Base-by-base conservation (phyloP, 257 asterid species). In the Nicotiana noctiflora region DNA sequence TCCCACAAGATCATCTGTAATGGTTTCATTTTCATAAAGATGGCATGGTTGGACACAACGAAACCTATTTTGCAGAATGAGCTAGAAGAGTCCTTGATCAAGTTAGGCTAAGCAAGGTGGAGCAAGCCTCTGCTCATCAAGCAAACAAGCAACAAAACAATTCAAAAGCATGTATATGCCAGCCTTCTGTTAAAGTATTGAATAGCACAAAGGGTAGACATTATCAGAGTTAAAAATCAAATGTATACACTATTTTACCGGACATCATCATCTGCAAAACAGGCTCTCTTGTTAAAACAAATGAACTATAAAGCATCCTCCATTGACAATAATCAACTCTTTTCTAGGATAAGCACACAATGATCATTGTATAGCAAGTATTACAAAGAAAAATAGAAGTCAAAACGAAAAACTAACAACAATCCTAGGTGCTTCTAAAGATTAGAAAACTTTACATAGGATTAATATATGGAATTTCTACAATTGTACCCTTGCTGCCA, bases 41-140 rank as follows among this genome's bases (percentile, higher is more conserved):
- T 29, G 85, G 86, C 10, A 83, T 79, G 79, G 83, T 87, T 68
- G 87, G 89, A 72, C 87, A 82, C 59, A 85, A 88, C 31, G 62
- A 55, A 75, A 85, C 89, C 76, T 78, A 83, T 31, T 88, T 85
- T 31, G 81, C 85, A 19, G 85, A 88, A 19, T 85, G 87, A 85
- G 62, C 87, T 5, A 81, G 61, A 57, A 82, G 80, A 21, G 89
- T 87, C 23, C 76, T 87, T 3, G 61, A 67, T 53, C 78, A 87
- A 66, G 84, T 82, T 27, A 74, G 76, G 44, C 83, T 57, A 27
- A 60, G 68, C 8, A 88, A 84, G 82, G 49, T 76, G 46, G 80
- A 59, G 61, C 60, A 78, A 62, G 77, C 83, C n/a, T 23, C 84
- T 18, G 64, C 27, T 67, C 67, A 68, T 13, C 82, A 44, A 4